Conservation (phyloP, 2,329 filamentous ascomycete genomes). For the Fusarium mexicanum region DNA sequence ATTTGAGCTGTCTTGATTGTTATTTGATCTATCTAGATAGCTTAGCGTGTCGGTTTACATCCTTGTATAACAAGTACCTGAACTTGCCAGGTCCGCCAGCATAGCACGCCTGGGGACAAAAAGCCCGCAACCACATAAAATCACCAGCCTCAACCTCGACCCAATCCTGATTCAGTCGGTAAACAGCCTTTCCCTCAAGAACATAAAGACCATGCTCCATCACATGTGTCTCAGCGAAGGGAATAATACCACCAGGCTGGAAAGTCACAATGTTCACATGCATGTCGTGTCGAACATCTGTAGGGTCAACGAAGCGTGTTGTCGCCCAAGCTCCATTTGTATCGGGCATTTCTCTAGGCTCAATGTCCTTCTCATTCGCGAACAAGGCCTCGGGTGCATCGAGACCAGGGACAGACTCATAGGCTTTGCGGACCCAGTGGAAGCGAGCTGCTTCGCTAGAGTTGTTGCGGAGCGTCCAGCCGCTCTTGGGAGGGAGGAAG, state of each 20-base stretch:
- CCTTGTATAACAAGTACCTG: constrained; percentile 20
- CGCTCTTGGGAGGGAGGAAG: constrained; percentile 22
- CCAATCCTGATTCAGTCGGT: constrained; percentile 24
- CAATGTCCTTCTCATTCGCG: constrained; percentile 20
- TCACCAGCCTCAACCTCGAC: constrained; percentile 24
- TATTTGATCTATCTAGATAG: neutral
- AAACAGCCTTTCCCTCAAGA: constrained; percentile 23
- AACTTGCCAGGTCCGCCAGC: constrained; percentile 26
- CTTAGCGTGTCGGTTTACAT: constrained; percentile 20
- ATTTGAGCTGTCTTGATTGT: too few relatives aligned
- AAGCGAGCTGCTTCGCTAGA: constrained; percentile 10
- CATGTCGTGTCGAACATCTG: constrained; percentile 22
- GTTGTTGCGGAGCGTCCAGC: constrained; percentile 27
- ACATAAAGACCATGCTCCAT: constrained; percentile 30
- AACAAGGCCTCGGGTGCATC: constrained; percentile 18
- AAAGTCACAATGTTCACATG: constrained; percentile 28
- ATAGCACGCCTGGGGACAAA: constrained; percentile 26
- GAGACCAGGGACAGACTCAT: constrained; percentile 14
- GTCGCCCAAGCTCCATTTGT: constrained; percentile 26
- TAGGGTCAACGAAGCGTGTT: constrained; percentile 21
- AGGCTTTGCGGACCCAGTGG: constrained; percentile 29
- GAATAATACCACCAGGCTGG: constrained; percentile 17
- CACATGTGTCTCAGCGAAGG: constrained; percentile 25
- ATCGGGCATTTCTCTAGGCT: constrained; percentile 16
- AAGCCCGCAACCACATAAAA: constrained; percentile 26